Evolutionary conservation across 345 rosid genomes (phyloP), one percentile per base, ranked within the genome.

Genomic region (Orychophragmus violaceus): DNA sequence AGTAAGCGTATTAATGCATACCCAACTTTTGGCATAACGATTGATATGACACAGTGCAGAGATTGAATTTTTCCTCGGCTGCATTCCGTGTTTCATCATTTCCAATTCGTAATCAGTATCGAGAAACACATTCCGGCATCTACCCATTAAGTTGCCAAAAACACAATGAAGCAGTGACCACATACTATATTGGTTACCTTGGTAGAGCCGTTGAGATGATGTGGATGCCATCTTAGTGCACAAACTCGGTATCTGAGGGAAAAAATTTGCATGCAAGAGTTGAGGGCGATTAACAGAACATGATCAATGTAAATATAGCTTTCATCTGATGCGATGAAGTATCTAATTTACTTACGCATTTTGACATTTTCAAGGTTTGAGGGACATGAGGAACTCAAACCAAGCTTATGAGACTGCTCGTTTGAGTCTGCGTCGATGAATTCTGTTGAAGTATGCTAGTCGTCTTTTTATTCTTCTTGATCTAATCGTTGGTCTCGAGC

Each of bases 181-280:
- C n/a, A n/a, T n/a, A n/a, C n/a, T 56, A 30, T 21, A 59, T 48
- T n/a, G 18, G 57, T 49, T 78, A 88, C 97, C 93, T 91, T 91
- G 66, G 89, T 84, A 29, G 87, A 79, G 57, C 84, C 87, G 11
- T 79, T 85, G 75, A 85, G 98, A 66, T 85, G 96, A 89, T 91
- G 95, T 8, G 96, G 98, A 75, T 89, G 96, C 96, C 98, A 91
- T 73, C 84, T 87, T 59, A 91, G 74, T 1, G 96, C 98, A 70
- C 90, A 85, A 52, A 78, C 60, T 64, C 96, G 83, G 68, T 91
- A 91, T 59, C 95, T 91, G 60, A 61, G 33, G 29, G 17, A n/a
- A n/a, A 9, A 62, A 36, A 16, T 13, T 19, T 32, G 2, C 45
- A 57, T 49, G 7, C 8, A 53, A 39, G 53, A 19, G 16, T 37